Evolutionary conservation across 1,284 basidiomycete species (phyloP), one percentile per base, ranked within the genome.

Genomic region (Rugosomyces carneus): DNA sequence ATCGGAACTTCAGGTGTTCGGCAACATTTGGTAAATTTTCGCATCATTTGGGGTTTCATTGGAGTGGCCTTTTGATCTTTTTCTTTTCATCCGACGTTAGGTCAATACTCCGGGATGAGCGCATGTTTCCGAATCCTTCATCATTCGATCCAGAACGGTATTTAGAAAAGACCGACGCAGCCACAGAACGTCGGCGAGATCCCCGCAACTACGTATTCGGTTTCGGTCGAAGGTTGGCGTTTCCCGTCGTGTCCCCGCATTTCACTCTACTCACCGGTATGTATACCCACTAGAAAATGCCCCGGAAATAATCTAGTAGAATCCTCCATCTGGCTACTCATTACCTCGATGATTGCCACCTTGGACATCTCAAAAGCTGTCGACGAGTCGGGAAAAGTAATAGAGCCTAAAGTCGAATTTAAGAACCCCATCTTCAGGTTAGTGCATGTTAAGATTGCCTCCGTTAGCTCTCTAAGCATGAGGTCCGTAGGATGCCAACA

Each of bases 261-360:
- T 23, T 37, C n/a, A 36, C 3, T 27, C 11, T 24, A 37, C 7
- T 42, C 29, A 45, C 46, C 39, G 27, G 26, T 39, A 68, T 13
- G 3, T 4, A n/a, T 71, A 45, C 27, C 13, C 13, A 13, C 10
- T 64, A 68, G 56, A 20, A 48, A 49, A 40, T 78, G 76, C 52
- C 76, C 77, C 1, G 77, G 78, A 5, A 52, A 62, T 19, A 60
- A 77, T 53, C 69, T 81, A 15, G 72, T 73, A 31, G 75, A 79
- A 45, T 72, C 74, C 0, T 76, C 75, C 0, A 60, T 69, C 13
- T 81, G 78, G 76, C 53, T 79, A 8, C 55, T 78, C 11, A 64
- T 77, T 15, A 67, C 67, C 6, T 68, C 65, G 8, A 71, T 76
- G 62, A 62, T 81, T 2, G 73, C 79, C 0, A 75, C 73, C 16